Base-by-base conservation (phyloP, 345 rosid genomes). In the Brassica nigra region DNA sequence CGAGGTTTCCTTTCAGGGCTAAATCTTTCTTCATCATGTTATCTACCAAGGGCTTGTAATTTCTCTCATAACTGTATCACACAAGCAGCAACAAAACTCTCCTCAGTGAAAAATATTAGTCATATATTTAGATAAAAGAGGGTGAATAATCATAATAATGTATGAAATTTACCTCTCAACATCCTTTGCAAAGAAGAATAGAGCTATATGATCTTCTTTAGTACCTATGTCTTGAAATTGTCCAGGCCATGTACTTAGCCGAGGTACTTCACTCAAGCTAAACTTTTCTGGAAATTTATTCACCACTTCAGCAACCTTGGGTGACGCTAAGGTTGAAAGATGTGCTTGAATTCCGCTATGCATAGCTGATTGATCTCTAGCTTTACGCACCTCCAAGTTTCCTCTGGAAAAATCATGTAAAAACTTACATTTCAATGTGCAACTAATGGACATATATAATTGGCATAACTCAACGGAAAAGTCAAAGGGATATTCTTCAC, bases 151-250 rank as follows among this genome's bases (percentile, higher is more conserved):
- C 57, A 36, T 62, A 75, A 29, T 33, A 36, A 74, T 52, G 18
- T 30, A 42, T 7, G 67, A 30, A 57, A 70, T 47, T 72, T 76
- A 93, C 99, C 98, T 90, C 77, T 89, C 95, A 58, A 80, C 70
- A 84, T 93, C 94, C 88, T 88, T 88, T 23, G 99, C 99, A 86
- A 96, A 96, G 79, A 96, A 90, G 90, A 89, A 96, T n/a, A 96
- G 87, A 79, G 99, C 99, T 81, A 96, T 88, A 78, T 96, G 92
- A 74, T 89, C 89, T 80, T 93, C 99, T 74, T 85, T 87, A 30
- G 89, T 87, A 79, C 97, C 92, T 80, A 49, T 70, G 33, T 80
- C 87, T 77, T 83, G 86, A 87, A 96, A 96, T 84, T 90, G 97
- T 42, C 79, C 62, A 5, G 98, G 98, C 99, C 99, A 96, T 23